phyloP scores from a whole-genome alignment of 2,329 filamentous ascomycete genomes.

The Paecilomyces formosus region DNA sequence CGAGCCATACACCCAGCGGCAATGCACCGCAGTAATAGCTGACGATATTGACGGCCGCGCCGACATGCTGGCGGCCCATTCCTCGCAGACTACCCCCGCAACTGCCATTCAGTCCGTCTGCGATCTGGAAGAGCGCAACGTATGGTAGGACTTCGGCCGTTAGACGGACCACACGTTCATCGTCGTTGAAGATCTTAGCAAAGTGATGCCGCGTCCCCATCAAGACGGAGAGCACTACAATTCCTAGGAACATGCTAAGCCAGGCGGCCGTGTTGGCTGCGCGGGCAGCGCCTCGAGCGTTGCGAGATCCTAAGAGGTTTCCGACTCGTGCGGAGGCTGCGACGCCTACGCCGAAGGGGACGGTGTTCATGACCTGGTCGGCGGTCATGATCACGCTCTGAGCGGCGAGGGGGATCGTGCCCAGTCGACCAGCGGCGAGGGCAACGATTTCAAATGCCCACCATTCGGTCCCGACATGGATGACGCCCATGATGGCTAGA shows the following conservation, averaged over 20 bases:
- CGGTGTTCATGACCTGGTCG: constrained; percentile 76
- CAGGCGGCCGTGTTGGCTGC: constrained; percentile 70
- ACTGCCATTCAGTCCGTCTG: constrained; percentile 76
- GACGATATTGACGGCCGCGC: constrained; percentile 71
- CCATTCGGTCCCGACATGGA: constrained; percentile 88
- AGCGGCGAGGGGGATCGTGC: constrained; percentile 70
- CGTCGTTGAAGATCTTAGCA: constrained; percentile 74
- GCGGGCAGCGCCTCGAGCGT: constrained; percentile 58
- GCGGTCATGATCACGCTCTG: constrained; percentile 88
- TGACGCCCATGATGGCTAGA: constrained; percentile 65
- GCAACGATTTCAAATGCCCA: constrained; percentile 92
- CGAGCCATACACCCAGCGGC: constrained; percentile 74
- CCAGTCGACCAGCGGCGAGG: constrained; percentile 70
- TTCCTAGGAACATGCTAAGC: constrained; percentile 62
- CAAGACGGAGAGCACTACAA: constrained; percentile 58
- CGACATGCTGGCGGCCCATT: constrained; percentile 81
- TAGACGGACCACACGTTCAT: constrained; percentile 61
- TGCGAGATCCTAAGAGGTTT: constrained; percentile 66
- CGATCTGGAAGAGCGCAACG: constrained; percentile 84
- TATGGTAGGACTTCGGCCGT: constrained; percentile 77
- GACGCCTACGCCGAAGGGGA: constrained; percentile 80
- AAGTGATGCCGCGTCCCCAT: constrained; percentile 67
- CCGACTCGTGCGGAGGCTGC: constrained; percentile 71
- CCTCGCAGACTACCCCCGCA: constrained; percentile 75
- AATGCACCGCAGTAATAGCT: constrained; percentile 79